Evolutionary conservation across 148 eudicot genomes (phyloP).

Genomic region (Diospyros lotus): DNA sequence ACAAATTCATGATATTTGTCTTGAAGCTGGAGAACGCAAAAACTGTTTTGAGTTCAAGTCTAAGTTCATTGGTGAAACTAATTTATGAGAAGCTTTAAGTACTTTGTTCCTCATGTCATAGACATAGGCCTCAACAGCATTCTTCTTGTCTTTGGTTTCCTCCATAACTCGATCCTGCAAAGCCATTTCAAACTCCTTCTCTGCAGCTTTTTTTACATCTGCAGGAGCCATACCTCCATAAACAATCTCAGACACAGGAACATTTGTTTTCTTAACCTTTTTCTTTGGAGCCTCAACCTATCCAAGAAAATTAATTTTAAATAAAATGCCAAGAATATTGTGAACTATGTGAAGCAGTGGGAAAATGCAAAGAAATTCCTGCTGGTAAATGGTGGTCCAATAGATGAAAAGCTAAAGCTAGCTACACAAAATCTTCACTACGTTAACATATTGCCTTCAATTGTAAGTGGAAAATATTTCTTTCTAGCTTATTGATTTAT

Average conservation of each 20-base stretch:
- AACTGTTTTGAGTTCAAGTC: not conserved
- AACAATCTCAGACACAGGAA: slow-evolving; percentile 66
- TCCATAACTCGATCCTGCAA: slow-evolving; percentile 92
- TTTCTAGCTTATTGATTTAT: too few species aligned
- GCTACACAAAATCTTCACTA: too few species aligned
- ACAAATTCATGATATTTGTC: slow-evolving; percentile 79
- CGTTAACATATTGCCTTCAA: too few species aligned
- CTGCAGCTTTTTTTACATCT: slow-evolving; percentile 77
- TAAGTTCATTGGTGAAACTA: not conserved
- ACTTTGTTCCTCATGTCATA: slow-evolving; percentile 95
- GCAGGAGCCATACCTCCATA: slow-evolving; percentile 54
- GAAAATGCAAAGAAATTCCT: too few species aligned
- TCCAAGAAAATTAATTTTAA: not conserved
- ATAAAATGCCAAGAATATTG: slow-evolving; percentile 12
- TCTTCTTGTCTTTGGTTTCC: slow-evolving; percentile 84
- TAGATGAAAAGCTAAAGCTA: too few species aligned
- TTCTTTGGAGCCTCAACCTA: slow-evolving; percentile 79
- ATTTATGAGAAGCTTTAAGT: not conserved
- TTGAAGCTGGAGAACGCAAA: slow-evolving; percentile 44
- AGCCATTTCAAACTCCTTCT: slow-evolving; percentile 96
- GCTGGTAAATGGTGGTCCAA: too few species aligned
- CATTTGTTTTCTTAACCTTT: slow-evolving; percentile 64
- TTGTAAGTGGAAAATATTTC: too few species aligned
- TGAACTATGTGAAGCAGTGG: too few species aligned
- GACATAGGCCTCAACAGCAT: slow-evolving; percentile 90